Conservation (phyloP, 139 green algal genomes). For the Diplosphaera chodatii region DNA sequence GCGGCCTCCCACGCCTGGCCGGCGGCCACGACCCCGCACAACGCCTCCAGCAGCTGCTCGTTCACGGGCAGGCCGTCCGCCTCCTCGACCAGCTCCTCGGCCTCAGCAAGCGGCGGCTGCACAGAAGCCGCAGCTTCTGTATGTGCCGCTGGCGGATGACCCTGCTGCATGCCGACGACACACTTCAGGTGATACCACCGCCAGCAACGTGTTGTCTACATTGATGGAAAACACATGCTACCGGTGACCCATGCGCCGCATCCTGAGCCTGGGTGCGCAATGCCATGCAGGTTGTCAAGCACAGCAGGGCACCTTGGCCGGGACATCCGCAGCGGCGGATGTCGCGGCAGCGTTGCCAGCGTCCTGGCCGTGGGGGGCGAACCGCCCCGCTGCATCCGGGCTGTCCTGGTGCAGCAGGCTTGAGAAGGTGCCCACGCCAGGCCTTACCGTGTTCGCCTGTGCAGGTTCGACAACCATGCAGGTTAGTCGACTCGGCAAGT, state of each 20-base stretch:
- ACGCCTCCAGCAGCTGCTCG: conserved; percentile 7
- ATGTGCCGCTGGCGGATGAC: neutral
- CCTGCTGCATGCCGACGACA: neutral
- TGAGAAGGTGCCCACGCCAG: neutral
- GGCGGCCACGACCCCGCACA: conserved; percentile 9
- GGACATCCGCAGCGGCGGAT: too few species aligned
- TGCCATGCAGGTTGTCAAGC: too few species aligned
- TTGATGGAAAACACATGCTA: too few species aligned
- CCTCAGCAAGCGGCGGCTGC: conserved; percentile 7
- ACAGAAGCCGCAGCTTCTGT: neutral
- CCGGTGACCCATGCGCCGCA: too few species aligned
- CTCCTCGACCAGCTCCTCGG: conserved; percentile 21
- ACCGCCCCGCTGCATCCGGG: neutral
- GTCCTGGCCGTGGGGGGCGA: too few species aligned
- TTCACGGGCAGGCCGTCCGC: conserved; percentile 26
- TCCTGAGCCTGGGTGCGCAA: too few species aligned
- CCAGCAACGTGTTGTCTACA: too few species aligned
- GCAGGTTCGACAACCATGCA: too few species aligned
- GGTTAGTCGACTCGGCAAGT: too few species aligned
- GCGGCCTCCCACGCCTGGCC: conserved; percentile 19
- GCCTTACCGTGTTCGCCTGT: too few species aligned
- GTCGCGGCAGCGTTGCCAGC: too few species aligned
- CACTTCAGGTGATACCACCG: too few species aligned
- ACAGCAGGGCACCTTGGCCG: neutral
- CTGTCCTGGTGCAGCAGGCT: neutral